phyloP scores from a whole-genome alignment of 768 basidiomycete species.

The Calocybe indica region DNA sequence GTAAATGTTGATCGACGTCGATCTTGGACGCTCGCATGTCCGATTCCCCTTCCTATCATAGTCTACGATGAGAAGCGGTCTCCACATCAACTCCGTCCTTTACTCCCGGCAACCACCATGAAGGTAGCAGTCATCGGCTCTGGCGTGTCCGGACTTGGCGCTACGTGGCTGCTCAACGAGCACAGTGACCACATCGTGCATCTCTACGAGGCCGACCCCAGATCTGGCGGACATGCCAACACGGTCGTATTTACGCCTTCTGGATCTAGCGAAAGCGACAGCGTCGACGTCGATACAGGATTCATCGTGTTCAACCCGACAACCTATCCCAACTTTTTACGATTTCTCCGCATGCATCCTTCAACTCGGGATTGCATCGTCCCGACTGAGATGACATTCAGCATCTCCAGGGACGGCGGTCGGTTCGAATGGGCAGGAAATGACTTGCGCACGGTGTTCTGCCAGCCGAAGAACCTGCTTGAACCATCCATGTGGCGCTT shows the following conservation, averaged over 20 bases:
- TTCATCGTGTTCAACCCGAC: constrained; percentile 66
- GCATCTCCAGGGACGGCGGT: constrained; percentile 65
- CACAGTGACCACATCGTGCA: constrained; percentile 71
- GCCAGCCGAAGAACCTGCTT: constrained; percentile 54
- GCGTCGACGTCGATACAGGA: constrained; percentile 64
- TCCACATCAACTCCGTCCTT: not conserved
- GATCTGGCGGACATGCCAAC: constrained; percentile 74
- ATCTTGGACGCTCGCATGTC: no score
- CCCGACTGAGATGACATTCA: constrained; percentile 73
- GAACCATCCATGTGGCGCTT: constrained; percentile 68
- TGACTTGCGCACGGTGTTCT: constrained; percentile 56
- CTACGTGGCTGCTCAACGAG: constrained; percentile 75
- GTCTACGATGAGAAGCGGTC: no score
- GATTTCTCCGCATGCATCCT: constrained; percentile 47
- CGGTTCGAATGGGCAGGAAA: constrained; percentile 75
- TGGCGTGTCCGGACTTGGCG: constrained; percentile 73
- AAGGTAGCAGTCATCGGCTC: constrained; percentile 72
- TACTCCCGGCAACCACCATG: constrained; percentile 24
- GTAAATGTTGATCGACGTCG: no score
- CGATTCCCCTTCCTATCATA: no score
- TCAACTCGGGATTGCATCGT: constrained; percentile 38
- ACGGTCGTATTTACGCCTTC: constrained; percentile 51
- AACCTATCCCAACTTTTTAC: constrained; percentile 76
- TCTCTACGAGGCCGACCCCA: constrained; percentile 60
- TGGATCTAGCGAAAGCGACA: constrained; percentile 22